These are phyloP conservation scores for Trypanosomatidae sp. DNA, from an alignment of 208 protist species.

Conservation along the genomic window DNA sequence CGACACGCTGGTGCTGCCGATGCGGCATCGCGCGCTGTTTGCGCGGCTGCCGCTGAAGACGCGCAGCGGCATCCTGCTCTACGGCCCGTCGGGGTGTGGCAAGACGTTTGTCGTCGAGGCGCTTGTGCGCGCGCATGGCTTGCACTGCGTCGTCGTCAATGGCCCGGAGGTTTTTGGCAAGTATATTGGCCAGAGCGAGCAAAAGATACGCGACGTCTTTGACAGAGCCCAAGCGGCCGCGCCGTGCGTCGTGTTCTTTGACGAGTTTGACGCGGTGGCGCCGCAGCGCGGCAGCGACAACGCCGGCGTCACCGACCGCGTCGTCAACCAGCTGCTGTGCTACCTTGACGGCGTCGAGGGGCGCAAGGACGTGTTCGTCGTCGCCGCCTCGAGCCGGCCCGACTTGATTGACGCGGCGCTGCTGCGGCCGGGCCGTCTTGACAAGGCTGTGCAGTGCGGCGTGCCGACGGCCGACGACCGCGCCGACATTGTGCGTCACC, in stretches of 20 bases:
- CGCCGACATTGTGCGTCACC: constrained; percentile 94
- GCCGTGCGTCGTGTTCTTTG: constrained; percentile 92
- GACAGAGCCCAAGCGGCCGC: constrained; percentile 73
- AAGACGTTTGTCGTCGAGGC: constrained; percentile 84
- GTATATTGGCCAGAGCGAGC: constrained; percentile 92
- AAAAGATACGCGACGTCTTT: constrained; percentile 89
- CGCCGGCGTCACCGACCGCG: constrained; percentile 89
- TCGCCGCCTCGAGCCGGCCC: constrained; percentile 98
- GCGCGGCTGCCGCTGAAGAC: constrained; percentile 79
- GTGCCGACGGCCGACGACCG: constrained; percentile 73
- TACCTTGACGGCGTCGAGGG: constrained; percentile 97
- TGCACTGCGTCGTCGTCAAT: constrained; percentile 89
- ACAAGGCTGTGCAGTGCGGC: constrained; percentile 75
- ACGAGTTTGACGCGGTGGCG: constrained; percentile 92
- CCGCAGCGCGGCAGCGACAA: constrained; percentile 80
- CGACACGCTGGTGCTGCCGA: constrained; percentile 92
- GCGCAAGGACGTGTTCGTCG: constrained; percentile 92
- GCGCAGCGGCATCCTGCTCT: constrained; percentile 85
- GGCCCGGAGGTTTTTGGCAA: constrained; percentile 91
- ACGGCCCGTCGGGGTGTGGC: constrained; percentile 87
- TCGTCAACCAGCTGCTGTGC: constrained; percentile 96
- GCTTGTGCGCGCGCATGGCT: constrained; percentile 53
- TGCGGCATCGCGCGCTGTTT: constrained; percentile 89
- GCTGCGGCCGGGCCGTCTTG: constrained; percentile 82
- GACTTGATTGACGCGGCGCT: constrained; percentile 95